Evolutionary conservation across 2,329 filamentous ascomycete species (phyloP), one percentile per base, ranked within the genome.

Genomic region (Akanthomyces muscarius): DNA sequence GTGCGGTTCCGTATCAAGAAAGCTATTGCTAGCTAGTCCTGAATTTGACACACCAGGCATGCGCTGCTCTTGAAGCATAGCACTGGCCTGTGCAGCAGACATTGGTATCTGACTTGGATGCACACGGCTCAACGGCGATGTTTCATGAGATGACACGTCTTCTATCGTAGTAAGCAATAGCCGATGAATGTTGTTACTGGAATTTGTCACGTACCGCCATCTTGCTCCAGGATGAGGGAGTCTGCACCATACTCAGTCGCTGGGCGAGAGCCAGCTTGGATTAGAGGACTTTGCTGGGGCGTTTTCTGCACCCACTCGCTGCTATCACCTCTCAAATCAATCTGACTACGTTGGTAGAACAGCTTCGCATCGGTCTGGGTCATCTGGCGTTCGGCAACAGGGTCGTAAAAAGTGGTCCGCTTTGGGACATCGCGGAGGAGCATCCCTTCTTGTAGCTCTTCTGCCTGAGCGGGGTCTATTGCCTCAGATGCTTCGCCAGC

Each of bases 281-380:
- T 74, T 54, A 77, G 67, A 14, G 83, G 82, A 64, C 83, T 85
- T 16, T 74, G 77, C 23, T 77, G 75, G 11, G 80, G 78, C 14
- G 79, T 80, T 47, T 72, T 67, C 55, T 81, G 78, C 60, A 73
- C 74, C 72, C 76, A 79, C 63, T 68, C 73, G 63, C 69, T 74
- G 64, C 68, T 75, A 63, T 69, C 71, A 56, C 67, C 69, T 74
- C 81, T 68, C 71, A 71, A 62, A 66, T 89, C 89, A 63, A 88
- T 80, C 75, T 92, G 90, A 75, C 91, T 92, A 68, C 91, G 85
- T 77, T 97, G 94, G 75, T 97, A 99, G 78, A 98, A 96, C 66
- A 97, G 84, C 76, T 97, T 98, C 64, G 94, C 91, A 74, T 99
- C 95, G 30, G 91, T 89, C 75, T 97, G 92, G 71, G 89, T 96